Evolutionary conservation across 768 basidiomycete species (phyloP), one percentile per base, ranked within the genome.

Genomic region (Obba rivulosa): DNA sequence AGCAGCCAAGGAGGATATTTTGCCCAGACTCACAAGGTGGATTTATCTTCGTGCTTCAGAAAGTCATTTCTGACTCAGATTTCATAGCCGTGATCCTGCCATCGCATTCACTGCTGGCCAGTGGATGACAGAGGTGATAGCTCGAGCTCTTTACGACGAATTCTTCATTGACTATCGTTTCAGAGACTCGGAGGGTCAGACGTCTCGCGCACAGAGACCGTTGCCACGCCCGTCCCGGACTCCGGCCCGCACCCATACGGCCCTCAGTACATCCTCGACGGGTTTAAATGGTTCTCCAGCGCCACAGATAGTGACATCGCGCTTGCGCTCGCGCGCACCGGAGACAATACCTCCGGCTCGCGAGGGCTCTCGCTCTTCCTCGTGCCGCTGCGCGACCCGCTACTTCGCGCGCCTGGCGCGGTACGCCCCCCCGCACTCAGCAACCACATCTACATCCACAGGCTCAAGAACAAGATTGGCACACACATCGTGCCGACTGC

Each of bases 221-320:
- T 68, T 0, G 87, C 85, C 2, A 59, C 57, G 21, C 62, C 71
- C 2, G 62, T 70, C 0, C 62, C 67, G 7, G 59, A 55, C 28
- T 54, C 41, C 34, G 16, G 1, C 9, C 51, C 50, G 1, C 60
- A 69, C 48, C 51, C 56, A 3, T 59, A 77, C 47, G 83, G 83
- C 17, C 67, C 75, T 2, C 64, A 71, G 42, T 85, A 85, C 61
- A 68, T 58, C 17, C 62, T 88, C 18, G 69, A 87, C 53, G 85
- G 87, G 3, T 78, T 88, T 62, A 89, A 88, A 66, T 89, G 87
- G 87, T 89, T 89, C 64, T 87, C 87, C 14, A 86, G 84, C 55
- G 88, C 88, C 1, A 86, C 86, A 0, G 88, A 90, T 56, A 79
- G 83, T 53, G 70, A 90, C 50, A 68, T 88, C 8, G 76, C 85